Conservation (phyloP, 495 filamentous ascomycete genomes). For the Extremus antarcticus region DNA sequence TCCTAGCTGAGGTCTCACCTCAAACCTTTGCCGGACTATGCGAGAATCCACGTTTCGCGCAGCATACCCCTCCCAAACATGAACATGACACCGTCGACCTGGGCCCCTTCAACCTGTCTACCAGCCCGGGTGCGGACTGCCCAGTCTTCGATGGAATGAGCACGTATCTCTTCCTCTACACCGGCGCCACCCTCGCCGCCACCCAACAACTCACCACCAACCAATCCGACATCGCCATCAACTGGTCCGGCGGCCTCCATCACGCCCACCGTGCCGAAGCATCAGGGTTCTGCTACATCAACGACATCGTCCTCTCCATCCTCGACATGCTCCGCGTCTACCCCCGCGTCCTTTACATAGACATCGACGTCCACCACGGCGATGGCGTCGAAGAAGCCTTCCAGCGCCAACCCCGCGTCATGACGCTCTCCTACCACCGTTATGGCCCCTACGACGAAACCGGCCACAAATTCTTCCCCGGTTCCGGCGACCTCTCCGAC, state of each 20-base stretch:
- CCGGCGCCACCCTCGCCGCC: conserved; percentile 80
- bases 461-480: conserved; percentile 54
- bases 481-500: conserved; percentile 49
- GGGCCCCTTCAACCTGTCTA: conserved; percentile 56
- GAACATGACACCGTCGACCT: conserved; percentile 35
- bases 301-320: conserved; percentile 94
- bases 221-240: conserved; percentile 91
- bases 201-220: conserved; percentile 76
- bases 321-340: conserved; percentile 79
- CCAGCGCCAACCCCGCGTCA: conserved; percentile 88
- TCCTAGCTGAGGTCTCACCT: conserved; percentile 50
- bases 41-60: conserved; percentile 14
- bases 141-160: conserved; percentile 93
- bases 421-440: conserved; percentile 96
- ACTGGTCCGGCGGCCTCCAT: conserved; percentile 98
- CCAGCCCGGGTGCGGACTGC: conserved; percentile 65
- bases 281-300: conserved; percentile 94
- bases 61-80: conserved; percentile 24
- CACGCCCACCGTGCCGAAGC: conserved; percentile 93
- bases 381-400: conserved; percentile 97
- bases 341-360: conserved; percentile 89
- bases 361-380: conserved; percentile 97
- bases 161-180: conserved; percentile 88
- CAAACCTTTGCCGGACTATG: conserved; percentile 38
- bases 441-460: conserved; percentile 56